Conservation (phyloP, 2,329 filamentous ascomycete genomes). For the Sclerotinia sclerotiorum region DNA sequence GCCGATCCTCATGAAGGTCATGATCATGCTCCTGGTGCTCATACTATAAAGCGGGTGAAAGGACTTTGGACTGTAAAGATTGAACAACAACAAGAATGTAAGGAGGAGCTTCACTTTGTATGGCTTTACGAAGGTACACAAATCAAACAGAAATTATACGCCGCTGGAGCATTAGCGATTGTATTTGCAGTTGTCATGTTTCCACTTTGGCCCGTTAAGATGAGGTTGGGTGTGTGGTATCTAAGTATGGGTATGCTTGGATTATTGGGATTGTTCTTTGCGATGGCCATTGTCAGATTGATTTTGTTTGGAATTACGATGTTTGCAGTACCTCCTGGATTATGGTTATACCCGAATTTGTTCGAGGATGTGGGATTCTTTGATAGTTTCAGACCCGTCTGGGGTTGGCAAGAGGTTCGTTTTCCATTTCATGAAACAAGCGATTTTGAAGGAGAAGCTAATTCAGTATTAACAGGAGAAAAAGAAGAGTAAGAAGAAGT, state of each 20-base stretch:
- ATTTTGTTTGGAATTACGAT: conserved; percentile 89
- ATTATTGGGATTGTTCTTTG: conserved; percentile 89
- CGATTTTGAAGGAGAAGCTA: background rate
- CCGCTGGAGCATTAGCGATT: conserved; percentile 73
- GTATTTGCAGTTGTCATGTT: conserved; percentile 93
- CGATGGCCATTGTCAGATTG: conserved; percentile 94
- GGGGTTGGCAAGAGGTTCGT: conserved; percentile 96
- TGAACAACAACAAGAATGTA: conserved; percentile 89
- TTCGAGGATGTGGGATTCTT: conserved; percentile 99
- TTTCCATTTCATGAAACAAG: background rate
- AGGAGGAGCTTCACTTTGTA: conserved; percentile 87
- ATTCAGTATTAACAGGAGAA: conserved; percentile 36
- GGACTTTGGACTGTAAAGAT: conserved; percentile 95
- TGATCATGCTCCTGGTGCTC: conserved; percentile 59
- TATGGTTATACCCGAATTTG: conserved; percentile 98
- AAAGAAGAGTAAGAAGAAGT: conserved; percentile 43
- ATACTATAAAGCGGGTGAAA: conserved; percentile 86
- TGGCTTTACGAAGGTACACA: conserved; percentile 96
- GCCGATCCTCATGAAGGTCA: conserved; percentile 75
- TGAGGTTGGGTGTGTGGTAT: conserved; percentile 96
- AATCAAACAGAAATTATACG: conserved; percentile 91
- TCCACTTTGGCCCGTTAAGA: conserved; percentile 88
- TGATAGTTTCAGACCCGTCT: conserved; percentile 92
- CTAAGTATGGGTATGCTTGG: conserved; percentile 91
- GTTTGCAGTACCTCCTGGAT: conserved; percentile 76